phyloP scores from a whole-genome alignment of 306 rosid species.

The Acacia melanoxylon region DNA sequence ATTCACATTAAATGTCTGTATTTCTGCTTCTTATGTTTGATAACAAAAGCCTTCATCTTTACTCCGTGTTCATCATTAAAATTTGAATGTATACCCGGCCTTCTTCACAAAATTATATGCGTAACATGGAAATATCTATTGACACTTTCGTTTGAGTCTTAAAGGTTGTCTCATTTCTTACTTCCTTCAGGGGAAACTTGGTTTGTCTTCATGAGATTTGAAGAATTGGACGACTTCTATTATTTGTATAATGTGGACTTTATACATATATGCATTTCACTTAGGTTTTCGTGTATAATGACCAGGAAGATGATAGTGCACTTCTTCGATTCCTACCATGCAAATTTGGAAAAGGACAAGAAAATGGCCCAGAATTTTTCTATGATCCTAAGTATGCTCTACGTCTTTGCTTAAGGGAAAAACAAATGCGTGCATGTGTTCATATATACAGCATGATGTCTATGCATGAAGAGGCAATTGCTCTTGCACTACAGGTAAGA shows the following conservation, averaged over 20 bases:
- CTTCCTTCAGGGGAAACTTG: constrained; percentile 6
- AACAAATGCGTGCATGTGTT: constrained; percentile 97
- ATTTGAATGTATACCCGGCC: neutral
- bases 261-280: neutral
- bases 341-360: constrained; percentile 93
- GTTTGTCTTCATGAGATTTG: constrained; percentile 17
- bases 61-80: neutral
- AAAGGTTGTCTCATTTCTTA: constrained; percentile 14
- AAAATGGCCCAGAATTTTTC: constrained; percentile 89
- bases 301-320: constrained; percentile 93
- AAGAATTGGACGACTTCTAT: neutral
- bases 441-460: constrained; percentile 99
- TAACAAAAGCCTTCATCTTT: neutral
- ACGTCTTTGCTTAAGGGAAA: constrained; percentile 97
- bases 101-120: neutral
- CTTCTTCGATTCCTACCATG: constrained; percentile 88
- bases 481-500: constrained; percentile 90
- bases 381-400: constrained; percentile 98
- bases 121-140: constrained; percentile 13
- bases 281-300: constrained; percentile 32
- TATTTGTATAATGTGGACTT: constrained; percentile 1
- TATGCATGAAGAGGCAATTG: constrained; percentile 99
- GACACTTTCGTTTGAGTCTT: constrained; percentile 28
- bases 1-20: neutral
- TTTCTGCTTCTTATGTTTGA: constrained; percentile 10